Conservation (phyloP, 2,329 filamentous ascomycete genomes). For the Aspergillus amoenus region DNA sequence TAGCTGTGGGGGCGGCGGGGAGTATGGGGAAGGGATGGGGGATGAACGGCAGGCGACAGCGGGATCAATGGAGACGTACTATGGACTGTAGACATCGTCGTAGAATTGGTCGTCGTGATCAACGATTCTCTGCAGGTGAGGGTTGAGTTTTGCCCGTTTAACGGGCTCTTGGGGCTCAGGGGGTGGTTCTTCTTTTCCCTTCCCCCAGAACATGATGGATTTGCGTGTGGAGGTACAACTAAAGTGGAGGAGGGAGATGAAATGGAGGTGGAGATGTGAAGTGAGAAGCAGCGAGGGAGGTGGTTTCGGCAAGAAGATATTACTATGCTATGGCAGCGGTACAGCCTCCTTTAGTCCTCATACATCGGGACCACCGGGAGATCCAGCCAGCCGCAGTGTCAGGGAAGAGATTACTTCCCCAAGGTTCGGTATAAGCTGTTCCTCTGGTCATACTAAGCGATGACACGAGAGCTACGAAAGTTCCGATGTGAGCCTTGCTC, state of each 20-base stretch:
- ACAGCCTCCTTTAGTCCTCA: constrained; percentile 4
- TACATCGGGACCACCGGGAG: constrained; percentile 17
- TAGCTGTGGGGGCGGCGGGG: background rate
- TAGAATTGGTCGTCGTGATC: constrained; percentile 70
- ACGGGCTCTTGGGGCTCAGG: constrained; percentile 21
- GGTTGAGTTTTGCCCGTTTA: constrained; percentile 54
- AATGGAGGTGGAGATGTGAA: background rate
- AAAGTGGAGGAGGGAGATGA: background rate
- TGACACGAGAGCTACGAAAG: background rate
- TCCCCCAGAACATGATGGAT: constrained; percentile 31
- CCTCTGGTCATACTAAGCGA: constrained; percentile 2
- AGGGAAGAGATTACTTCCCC: constrained; percentile 24
- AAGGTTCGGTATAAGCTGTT: constrained; percentile 20
- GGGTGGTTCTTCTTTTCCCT: constrained; percentile 19
- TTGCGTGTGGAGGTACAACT: background rate
- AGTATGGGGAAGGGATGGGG: background rate
- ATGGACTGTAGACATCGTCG: constrained; percentile 74
- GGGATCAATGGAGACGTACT: constrained; percentile 56
- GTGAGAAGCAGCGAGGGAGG: background rate
- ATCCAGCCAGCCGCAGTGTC: constrained; percentile 3
- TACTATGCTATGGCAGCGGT: background rate
- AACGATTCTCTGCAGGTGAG: constrained; percentile 55
- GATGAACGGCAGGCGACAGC: background rate
- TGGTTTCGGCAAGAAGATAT: background rate
- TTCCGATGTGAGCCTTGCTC: background rate